Evolutionary conservation across 257 asterid species (phyloP), one percentile per base, ranked within the genome.

Genomic region (Handroanthus guayacan): DNA sequence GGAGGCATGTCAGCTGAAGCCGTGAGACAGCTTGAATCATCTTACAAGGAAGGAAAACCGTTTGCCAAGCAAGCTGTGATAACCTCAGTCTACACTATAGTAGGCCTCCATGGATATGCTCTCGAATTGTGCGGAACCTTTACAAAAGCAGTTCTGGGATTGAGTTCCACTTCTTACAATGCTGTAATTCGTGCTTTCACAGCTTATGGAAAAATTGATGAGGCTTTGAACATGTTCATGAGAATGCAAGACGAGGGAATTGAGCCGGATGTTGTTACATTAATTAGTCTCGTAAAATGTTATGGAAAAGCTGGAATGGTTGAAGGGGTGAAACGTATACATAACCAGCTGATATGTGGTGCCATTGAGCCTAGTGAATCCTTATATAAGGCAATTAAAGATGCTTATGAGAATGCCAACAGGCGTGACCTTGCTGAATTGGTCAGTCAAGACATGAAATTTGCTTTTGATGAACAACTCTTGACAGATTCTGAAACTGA

Each of bases 231-330:
- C 57, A 82, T 92, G 84, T 92, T 84, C 81, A 89, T 91, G 98
- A 86, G 83, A 79, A 92, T 95, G 96, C 96, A 89, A 78, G 97
- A 89, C 31, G 92, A 84, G 50, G 98, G 98, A 41, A 72, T 92
- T 14, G 80, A 92, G 82, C 96, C 99, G 2, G 97, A 95, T 61
- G 67, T 88, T 38, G 93, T 95, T 58, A 95, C 98, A 0, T 74
- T 82, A 69, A 78, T 95, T 48, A 82, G 80, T 82, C 94, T 95
- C 9, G 97, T 89, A 13, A 81, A 77, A 50, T 95, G 99, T 80
- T 95, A 95, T 37, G 96, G 97, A 44, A 85, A 88, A 83, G 95
- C 93, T 9, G 94, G 99, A 54, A 89, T 92, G 93, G 82, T 89
- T 61, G 98, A 95, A 86, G 98, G 98, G 52, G 89, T 92, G 77